Evolutionary conservation across 139 green algal genomes (phyloP).

Genomic region (Gonium pectorale): DNA sequence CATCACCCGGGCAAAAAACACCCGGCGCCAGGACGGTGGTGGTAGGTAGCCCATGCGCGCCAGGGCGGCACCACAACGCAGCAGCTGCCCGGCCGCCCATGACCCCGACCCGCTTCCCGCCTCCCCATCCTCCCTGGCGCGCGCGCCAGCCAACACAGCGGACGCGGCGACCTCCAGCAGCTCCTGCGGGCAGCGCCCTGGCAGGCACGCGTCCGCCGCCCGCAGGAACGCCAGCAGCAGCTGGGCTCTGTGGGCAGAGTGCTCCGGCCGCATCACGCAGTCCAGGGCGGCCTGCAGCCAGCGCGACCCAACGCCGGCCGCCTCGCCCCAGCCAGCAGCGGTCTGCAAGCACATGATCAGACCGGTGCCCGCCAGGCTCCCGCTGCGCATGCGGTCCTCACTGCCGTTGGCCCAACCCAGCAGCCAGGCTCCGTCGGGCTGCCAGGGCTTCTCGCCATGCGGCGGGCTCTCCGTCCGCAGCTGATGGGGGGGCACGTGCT

Average conservation of each 20-base stretch:
- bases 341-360: not conserved
- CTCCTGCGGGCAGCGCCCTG: not conserved
- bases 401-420: too few relatives aligned
- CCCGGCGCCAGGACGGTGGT: not conserved
- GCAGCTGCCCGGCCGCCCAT: not conserved
- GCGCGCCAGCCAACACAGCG: not conserved
- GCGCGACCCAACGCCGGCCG: not conserved
- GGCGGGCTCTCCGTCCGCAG: too few relatives aligned
- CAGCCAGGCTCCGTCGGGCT: too few relatives aligned
- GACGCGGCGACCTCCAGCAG: not conserved
- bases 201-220: not conserved
- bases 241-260: too few relatives aligned
- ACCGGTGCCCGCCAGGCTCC: not conserved
- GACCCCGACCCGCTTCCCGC: too few relatives aligned
- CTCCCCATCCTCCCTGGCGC: too few relatives aligned
- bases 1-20: conserved; percentile 6
- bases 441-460: too few relatives aligned
- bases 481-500: not conserved
- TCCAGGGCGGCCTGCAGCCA: not conserved
- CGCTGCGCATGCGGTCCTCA: too few relatives aligned
- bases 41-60: not conserved
- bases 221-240: conserved; percentile 16
- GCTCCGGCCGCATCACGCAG: not conserved
- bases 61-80: conserved; percentile 12
- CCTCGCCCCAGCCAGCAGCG: not conserved